Evolutionary conservation across 139 green algal genomes (phyloP).

Genomic region (Pleodorina starrii): DNA sequence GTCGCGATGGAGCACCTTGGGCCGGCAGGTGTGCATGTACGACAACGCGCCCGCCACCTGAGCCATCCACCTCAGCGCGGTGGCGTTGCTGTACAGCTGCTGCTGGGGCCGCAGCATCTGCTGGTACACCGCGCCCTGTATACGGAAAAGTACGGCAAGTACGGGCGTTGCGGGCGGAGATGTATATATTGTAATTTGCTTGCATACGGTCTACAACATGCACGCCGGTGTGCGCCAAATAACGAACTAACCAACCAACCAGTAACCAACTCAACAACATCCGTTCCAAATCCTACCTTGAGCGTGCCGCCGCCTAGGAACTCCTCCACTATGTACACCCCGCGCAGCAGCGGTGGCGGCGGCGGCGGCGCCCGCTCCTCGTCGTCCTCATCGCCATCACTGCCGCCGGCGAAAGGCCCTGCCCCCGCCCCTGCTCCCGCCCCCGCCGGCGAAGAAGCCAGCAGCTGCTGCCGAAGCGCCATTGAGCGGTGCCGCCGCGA

Average conservation of each 20-base stretch:
- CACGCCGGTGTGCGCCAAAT: too few species aligned
- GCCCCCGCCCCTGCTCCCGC: not conserved
- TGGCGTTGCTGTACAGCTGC: constrained; percentile 19
- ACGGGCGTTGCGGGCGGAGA: too few species aligned
- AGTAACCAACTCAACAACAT: too few species aligned
- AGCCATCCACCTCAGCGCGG: constrained; percentile 8
- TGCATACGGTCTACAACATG: too few species aligned
- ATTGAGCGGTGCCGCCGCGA: too few species aligned
- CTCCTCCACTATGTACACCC: constrained; percentile 21
- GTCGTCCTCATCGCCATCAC: not conserved
- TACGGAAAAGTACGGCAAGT: too few species aligned
- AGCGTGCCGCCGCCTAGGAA: constrained; percentile 24
- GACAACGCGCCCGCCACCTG: constrained; percentile 26
- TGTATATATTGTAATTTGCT: too few species aligned
- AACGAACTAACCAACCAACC: too few species aligned
- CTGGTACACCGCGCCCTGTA: not conserved
- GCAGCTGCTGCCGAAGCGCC: not conserved
- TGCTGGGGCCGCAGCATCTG: constrained; percentile 23
- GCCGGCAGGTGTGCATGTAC: constrained; percentile 28
- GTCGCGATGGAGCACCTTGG: constrained; percentile 29
- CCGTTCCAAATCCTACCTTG: too few species aligned
- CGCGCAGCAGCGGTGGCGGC: not conserved
- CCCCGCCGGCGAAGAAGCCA: too few species aligned
- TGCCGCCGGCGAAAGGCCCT: not conserved
- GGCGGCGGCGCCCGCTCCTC: not conserved